Evolutionary conservation across 1,139 yeast genomes (phyloP), one percentile per base, ranked within the genome.

Genomic region (Sporopachydermia cereana): DNA sequence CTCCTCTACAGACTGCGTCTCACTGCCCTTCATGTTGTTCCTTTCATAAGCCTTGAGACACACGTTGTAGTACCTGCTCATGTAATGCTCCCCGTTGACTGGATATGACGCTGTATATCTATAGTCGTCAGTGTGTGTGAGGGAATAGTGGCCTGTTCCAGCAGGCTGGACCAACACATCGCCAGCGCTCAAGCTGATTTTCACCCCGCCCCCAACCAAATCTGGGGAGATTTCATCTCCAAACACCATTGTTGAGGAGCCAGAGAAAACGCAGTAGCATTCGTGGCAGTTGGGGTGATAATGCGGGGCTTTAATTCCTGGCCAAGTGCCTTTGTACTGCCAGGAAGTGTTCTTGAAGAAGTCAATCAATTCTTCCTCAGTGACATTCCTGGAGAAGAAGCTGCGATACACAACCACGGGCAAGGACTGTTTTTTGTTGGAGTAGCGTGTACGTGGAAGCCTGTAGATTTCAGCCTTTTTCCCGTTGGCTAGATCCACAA

Each of bases 271-370:
- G 12, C 30, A 12, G n/a, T 27, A 27, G n/a, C 30, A 27, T 27
- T 27, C 30, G n/a, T 27, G 30, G n/a, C 30, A 27, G n/a, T 27
- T 27, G 30, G 30, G 30, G 30, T 27, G 30, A 27, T 27, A 27
- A 27, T 27, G 30, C 12, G 30, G 30, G 30, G 12, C n/a, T n/a
- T 27, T 27, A 12, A 27, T 27, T 27, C 30, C 30, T 12, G 30
- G 30, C 30, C 30, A 27, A 12, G 30, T 27, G n/a, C 30, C 30
- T 27, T 27, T 27, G n/a, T 27, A 27, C n/a, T 27, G 14, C 30
- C 30, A 27, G 12, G 12, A 12, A 27, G 30, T 12, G n/a, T 27
- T n/a, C n/a, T n/a, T 27, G 30, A 27, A 27, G n/a, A 27, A 27
- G 12, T 12, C 30, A 12, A 27, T 27, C 30, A 27, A 27, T n/a